These are phyloP conservation scores for Trichoderma semiorbis DNA, from an alignment of 2,329 filamentous ascomycete genomes.

Conservation along the genomic window DNA sequence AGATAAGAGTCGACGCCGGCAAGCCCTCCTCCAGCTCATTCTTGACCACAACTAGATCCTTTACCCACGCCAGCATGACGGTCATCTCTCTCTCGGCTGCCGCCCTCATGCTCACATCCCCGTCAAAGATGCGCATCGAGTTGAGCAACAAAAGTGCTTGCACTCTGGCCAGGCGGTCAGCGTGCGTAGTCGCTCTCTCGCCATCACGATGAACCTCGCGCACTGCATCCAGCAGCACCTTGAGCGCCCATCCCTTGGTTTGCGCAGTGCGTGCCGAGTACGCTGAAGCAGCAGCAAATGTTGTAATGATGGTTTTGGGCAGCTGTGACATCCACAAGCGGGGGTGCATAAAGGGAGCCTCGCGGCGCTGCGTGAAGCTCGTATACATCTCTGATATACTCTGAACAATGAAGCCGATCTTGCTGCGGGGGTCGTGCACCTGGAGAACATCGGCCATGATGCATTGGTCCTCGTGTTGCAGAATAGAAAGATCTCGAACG, in stretches of 20 bases:
- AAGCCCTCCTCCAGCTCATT: conserved; percentile 34
- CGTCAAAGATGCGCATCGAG: conserved; percentile 43
- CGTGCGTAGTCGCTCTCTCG: conserved; percentile 29
- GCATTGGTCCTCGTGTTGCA: conserved; percentile 22
- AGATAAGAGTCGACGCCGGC: conserved; percentile 20
- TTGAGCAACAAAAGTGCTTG: conserved; percentile 43
- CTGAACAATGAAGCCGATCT: conserved; percentile 35
- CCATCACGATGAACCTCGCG: conserved; percentile 36
- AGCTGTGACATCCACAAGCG: conserved; percentile 40
- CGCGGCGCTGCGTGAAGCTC: conserved; percentile 35
- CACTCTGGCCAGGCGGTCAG: conserved; percentile 41
- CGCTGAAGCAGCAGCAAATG: conserved; percentile 39
- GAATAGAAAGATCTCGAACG: conserved; percentile 31
- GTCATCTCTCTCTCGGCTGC: conserved; percentile 40
- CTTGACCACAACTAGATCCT: conserved; percentile 32
- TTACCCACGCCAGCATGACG: conserved; percentile 37
- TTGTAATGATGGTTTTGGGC: conserved; percentile 39
- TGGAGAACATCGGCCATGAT: conserved; percentile 32
- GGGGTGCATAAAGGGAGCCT: conserved; percentile 42
- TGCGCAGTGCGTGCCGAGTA: conserved; percentile 37
- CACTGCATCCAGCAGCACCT: conserved; percentile 37
- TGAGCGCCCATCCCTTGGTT: conserved; percentile 40
- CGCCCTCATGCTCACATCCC: conserved; percentile 39
- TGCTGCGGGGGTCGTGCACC: conserved; percentile 36
- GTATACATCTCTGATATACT: conserved; percentile 33